Base-by-base conservation (phyloP, 257 asterid genomes). In the Craterostigma plantagineum region DNA sequence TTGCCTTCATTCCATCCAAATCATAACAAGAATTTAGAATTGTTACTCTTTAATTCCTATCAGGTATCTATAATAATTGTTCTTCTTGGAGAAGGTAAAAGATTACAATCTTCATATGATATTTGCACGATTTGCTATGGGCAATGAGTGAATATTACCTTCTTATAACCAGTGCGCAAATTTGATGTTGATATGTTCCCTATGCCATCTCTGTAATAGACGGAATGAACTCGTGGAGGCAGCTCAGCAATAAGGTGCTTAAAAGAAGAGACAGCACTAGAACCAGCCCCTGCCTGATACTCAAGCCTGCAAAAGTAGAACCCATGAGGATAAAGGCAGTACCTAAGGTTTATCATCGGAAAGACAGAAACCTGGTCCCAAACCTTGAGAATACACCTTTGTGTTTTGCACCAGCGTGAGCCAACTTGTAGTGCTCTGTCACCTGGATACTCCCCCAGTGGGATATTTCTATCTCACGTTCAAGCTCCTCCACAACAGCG, bases 401-500 rank as follows among this genome's bases (percentile, higher is more conserved):
- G 55, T 83, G 94, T 54, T 70, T 75, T 17, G 99, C 99, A 60
- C 99, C 99, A 35, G 87, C 81, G 75, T 90, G 86, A 33, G 75
- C 77, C 60, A 90, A 64, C 65, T 62, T 72, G 72, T 76, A 90
- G 44, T 55, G 81, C 69, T 83, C 99, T 0, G 95, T 83, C 34
- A 90, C 71, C 64, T 83, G 95, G 48, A 90, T 61, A 61, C 75
- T 83, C 46, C 99, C 99, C 99, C 99, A 90, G 52, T 90, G 99
- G 39, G 99, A 90, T 54, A 90, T 61, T 72, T 90, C 99, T 37
- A 90, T 75, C 60, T 90, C 95, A 14, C 99, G 99, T 65, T 79
- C 91, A 63, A 90, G 93, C 78, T 83, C 99, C 78, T 83, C 95
- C 60, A 90, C 87, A 60, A 83, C 93, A 62, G 99, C 87, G 65